Conservation (phyloP, 108 stramenopile species). For the Nannochloropsis gaditana region DNA sequence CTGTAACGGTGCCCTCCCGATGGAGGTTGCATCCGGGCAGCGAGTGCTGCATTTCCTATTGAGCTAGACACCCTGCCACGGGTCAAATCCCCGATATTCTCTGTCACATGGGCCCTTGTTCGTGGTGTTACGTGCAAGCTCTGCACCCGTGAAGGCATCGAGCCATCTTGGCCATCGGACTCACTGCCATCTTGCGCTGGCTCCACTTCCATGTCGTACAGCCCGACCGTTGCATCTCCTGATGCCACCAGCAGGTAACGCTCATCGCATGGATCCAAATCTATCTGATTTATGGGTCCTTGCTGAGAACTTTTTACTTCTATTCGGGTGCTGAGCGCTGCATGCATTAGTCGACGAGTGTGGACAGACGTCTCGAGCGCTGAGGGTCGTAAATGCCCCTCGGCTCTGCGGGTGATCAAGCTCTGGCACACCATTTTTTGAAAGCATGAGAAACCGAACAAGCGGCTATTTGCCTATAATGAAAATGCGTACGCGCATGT, state of each 20-base stretch:
- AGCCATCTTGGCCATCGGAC: neutral
- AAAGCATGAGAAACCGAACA: too few relatives aligned
- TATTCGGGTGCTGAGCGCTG: neutral
- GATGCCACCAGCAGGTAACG: slow-evolving; percentile 40
- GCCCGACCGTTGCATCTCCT: neutral
- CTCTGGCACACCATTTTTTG: neutral
- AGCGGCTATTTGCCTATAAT: too few relatives aligned
- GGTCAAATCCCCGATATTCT: too few relatives aligned
- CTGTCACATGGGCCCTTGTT: neutral
- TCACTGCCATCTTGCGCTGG: neutral
- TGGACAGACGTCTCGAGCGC: neutral
- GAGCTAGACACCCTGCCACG: too few relatives aligned
- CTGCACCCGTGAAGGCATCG: neutral
- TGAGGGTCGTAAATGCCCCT: neutral
- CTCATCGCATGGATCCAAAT: slow-evolving; percentile 36
- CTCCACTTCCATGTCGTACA: neutral
- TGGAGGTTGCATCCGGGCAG: neutral
- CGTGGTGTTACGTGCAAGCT: slow-evolving; percentile 33
- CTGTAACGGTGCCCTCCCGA: neutral
- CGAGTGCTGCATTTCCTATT: neutral
- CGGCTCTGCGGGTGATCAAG: neutral
- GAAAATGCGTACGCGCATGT: too few relatives aligned
- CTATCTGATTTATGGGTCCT: slow-evolving; percentile 35
- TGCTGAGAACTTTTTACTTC: slow-evolving; percentile 36
- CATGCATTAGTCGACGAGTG: neutral